Evolutionary conservation across 1,284 basidiomycete species (phyloP), one percentile per base, ranked within the genome.

Genomic region (Sphaerobolus stellatus): DNA sequence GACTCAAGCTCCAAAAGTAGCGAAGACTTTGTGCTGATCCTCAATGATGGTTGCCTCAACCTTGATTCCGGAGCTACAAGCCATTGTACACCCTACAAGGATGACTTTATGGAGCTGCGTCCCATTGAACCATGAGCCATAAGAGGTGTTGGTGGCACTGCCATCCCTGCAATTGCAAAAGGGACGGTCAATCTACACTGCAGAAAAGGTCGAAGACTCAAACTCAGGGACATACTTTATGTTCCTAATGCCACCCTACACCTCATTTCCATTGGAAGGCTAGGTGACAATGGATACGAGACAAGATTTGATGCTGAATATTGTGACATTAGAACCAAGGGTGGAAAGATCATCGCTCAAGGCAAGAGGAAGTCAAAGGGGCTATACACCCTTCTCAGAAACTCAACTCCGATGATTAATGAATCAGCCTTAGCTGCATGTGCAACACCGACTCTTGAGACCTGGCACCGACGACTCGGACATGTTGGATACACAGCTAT

Each of bases 391-490:
- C 41, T 43, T 22, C n/a, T n/a, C n/a, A n/a, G n/a, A n/a, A n/a
- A n/a, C n/a, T n/a, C n/a, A n/a, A 43, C 9, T 43, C 16, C 11
- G 16, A 43, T 13, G 24, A 11, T 22, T 43, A 36, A n/a, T 11
- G 9, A 11, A 11, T 16, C 9, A 11, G 41, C 41, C 24, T 20
- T 16, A 16, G 9, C 24, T 20, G 20, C 41, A 11, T 22, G 41
- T 22, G 24, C 50, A n/a, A 22, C 51, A 3, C 58, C 65, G 6
- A 57, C 45, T 30, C 30, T 70, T 4, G 60, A 68, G 20, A 69
- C 66, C 3, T 72, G 68, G 66, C 71, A 72, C 48, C 54, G 53
- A 20, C 62, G 62, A 9, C 65, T 71, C 2, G 67, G 69, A 0
- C 71, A 74, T 50, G 59, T 64, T 3, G 68, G 67, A 48, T 58